Evolutionary conservation across 2,329 filamentous ascomycete genomes (phyloP).

Genomic region (Conoideocrella luteorostrata): DNA sequence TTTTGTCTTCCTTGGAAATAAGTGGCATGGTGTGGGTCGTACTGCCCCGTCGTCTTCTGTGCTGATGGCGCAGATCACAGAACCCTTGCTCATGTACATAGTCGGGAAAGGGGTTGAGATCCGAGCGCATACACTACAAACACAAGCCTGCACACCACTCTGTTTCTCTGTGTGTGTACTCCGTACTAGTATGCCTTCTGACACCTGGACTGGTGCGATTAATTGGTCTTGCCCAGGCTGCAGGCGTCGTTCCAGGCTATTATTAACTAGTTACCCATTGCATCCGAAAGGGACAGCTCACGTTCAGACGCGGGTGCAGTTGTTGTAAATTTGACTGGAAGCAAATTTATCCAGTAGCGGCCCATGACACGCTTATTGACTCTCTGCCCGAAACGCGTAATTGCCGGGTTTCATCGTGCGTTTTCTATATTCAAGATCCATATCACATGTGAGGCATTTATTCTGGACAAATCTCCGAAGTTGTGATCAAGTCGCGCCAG

Average conservation of each 20-base stretch:
- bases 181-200: too few species aligned
- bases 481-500: too few species aligned
- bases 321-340: too few species aligned
- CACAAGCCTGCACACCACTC: not conserved
- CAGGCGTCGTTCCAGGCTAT: too few species aligned
- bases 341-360: too few species aligned
- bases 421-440: not conserved
- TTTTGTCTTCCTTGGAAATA: not conserved
- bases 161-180: too few species aligned
- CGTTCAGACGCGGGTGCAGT: too few species aligned
- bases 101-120: not conserved
- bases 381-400: not conserved
- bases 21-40: constrained; percentile 6
- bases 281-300: not conserved
- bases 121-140: too few species aligned
- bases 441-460: constrained; percentile 9
- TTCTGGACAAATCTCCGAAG: not conserved
- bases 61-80: constrained; percentile 5
- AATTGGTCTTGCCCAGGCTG: too few species aligned
- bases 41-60: constrained; percentile 1
- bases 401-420: constrained; percentile 5
- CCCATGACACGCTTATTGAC: too few species aligned
- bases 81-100: not conserved
- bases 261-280: not conserved
- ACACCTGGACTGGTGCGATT: too few species aligned